These are phyloP conservation scores for Gynochthodes officinalis DNA, from an alignment of 257 asterid species.

Conservation along the genomic window DNA sequence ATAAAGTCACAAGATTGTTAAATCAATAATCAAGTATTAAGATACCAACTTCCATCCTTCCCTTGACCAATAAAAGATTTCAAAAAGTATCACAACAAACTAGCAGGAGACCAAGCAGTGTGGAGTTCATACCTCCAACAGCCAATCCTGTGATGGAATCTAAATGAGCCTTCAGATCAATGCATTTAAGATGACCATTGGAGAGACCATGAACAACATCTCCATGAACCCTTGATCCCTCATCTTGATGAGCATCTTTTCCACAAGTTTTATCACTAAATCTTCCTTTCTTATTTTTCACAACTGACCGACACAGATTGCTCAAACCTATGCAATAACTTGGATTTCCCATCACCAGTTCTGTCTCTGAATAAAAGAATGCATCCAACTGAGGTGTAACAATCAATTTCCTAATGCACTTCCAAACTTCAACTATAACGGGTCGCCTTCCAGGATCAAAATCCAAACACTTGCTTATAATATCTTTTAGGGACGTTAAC, in stretches of 20 bases:
- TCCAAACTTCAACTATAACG: conserved; percentile 57
- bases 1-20: neutral
- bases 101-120: neutral
- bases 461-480: conserved; percentile 54
- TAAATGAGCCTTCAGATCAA: conserved; percentile 72
- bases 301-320: conserved; percentile 33
- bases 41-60: neutral
- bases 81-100: neutral
- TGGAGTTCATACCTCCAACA: conserved; percentile 57
- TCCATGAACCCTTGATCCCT: conserved; percentile 26
- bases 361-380: conserved; percentile 24
- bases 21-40: neutral
- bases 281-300: conserved; percentile 28
- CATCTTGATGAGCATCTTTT: conserved; percentile 26
- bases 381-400: conserved; percentile 39
- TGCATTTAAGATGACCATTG: conserved; percentile 44
- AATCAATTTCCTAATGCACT: conserved; percentile 47
- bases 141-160: conserved; percentile 75
- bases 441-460: conserved; percentile 60
- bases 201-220: conserved; percentile 53
- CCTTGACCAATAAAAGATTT: neutral
- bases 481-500: conserved; percentile 32
- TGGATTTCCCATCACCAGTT: conserved; percentile 22
- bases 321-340: conserved; percentile 44
- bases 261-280: conserved; percentile 20